A percentile compares a stretch with the other conserved stretches of the same genome.
Conservation (phyloP, 441 rosid genomes). For the Manihot esculenta region DNA sequence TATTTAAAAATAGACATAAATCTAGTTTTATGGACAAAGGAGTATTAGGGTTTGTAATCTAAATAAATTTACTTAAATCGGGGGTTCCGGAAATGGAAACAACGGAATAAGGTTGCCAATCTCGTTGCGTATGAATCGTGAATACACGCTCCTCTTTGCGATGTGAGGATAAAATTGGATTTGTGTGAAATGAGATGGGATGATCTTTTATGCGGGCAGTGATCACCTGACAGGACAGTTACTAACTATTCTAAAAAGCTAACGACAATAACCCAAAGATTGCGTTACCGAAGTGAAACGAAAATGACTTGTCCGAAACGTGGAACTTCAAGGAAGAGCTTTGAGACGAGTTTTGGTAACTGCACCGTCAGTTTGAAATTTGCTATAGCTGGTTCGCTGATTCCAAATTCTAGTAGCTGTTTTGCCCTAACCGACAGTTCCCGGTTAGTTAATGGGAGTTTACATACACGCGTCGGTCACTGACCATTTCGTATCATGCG, state of each 20-base stretch:
- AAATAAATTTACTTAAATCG: too few relatives aligned
- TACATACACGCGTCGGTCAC: conserved; percentile 47
- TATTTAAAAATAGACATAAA: too few relatives aligned
- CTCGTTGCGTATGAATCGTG: too few relatives aligned
- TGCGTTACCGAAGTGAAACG: conserved; percentile 23
- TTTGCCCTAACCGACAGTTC: conserved; percentile 21
- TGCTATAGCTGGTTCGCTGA: conserved; percentile 29
- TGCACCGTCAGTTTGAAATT: conserved; percentile 30
- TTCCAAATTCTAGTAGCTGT: conserved; percentile 43
- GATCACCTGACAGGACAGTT: conserved; percentile 64
- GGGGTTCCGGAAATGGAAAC: too few relatives aligned
- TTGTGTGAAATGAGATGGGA: conserved; percentile 29
- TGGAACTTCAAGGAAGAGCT: conserved; percentile 23
- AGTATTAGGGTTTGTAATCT: too few relatives aligned
- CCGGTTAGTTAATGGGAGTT: conserved; percentile 22
- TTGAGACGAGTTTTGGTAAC: conserved; percentile 32
- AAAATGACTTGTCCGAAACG: conserved; percentile 34
- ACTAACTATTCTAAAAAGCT: conserved; percentile 35
- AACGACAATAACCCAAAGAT: conserved; percentile 22
- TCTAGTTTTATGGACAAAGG: too few relatives aligned
- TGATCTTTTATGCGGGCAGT: conserved; percentile 38
- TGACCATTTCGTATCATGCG: conserved; percentile 18
- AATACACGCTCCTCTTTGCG: conserved; percentile 25
- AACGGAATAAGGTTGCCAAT: too few relatives aligned
- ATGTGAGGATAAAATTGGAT: conserved; percentile 24